A percentile compares a stretch with the other conserved stretches of the same genome.
These are phyloP conservation scores for Phytopythium helicoides DNA, from an alignment of 352 stramenopile genomes.

Conservation along the genomic window DNA sequence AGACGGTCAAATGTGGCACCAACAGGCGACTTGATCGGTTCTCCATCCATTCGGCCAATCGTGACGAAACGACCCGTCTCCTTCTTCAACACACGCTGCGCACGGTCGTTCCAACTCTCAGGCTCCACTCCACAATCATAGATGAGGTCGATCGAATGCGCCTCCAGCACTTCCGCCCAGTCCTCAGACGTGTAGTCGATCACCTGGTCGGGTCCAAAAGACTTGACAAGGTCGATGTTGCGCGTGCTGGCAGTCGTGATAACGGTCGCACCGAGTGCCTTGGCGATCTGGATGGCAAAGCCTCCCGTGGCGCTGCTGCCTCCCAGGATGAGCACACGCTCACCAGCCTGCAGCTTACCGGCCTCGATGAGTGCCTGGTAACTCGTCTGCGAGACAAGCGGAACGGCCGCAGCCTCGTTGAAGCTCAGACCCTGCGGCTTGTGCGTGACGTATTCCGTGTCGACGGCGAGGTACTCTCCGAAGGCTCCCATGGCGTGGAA, in stretches of 20 bases:
- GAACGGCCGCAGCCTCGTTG: conserved; percentile 29
- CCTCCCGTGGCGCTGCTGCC: conserved; percentile 58
- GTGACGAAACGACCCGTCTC: conserved; percentile 35
- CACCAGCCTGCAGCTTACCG: conserved; percentile 21
- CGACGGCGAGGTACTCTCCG: conserved; percentile 35
- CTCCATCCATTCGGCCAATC: conserved; percentile 21
- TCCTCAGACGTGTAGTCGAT: conserved; percentile 51
- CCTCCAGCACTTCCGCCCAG: conserved; percentile 31
- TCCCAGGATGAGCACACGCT: conserved; percentile 46
- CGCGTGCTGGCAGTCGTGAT: conserved; percentile 33
- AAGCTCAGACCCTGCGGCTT: conserved; percentile 40
- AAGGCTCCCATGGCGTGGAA: conserved; percentile 16
- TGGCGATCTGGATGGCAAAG: conserved; percentile 59
- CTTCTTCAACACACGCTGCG: conserved; percentile 34
- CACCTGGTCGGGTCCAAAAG: conserved; percentile 46
- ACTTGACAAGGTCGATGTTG: conserved; percentile 41
- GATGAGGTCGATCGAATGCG: conserved; percentile 27
- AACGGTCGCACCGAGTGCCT: conserved; percentile 27
- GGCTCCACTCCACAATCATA: conserved; percentile 30
- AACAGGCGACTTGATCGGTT: conserved; percentile 52
- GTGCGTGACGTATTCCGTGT: conserved; percentile 20
- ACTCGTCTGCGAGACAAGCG: conserved; percentile 23
- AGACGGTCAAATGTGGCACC: conserved; percentile 32
- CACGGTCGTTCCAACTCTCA: conserved; percentile 26
- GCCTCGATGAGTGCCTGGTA: conserved; percentile 28